Conservation (phyloP, 441 rosid species). For the Bruguiera hainesii region DNA sequence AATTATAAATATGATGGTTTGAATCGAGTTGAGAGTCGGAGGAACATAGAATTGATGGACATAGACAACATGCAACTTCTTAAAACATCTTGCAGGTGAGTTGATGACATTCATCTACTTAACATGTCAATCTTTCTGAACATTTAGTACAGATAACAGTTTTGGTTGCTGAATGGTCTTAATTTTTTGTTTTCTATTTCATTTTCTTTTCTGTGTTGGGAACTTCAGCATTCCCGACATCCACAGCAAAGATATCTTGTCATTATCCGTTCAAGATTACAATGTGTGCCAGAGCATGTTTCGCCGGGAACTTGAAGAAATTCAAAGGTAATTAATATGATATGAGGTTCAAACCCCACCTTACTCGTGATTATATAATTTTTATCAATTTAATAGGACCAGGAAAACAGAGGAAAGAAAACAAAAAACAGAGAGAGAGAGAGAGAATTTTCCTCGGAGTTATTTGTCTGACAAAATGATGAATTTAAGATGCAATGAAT, state of each 20-base stretch:
- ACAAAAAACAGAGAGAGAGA: neutral
- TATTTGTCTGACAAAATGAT: too few species aligned
- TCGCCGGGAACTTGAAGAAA: neutral
- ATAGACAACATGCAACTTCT: neutral
- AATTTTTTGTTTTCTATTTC: neutral
- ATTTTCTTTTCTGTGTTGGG: neutral
- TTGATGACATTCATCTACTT: neutral
- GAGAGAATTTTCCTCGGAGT: too few species aligned
- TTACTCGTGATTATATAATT: too few species aligned
- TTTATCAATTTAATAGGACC: neutral
- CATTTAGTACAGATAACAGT: neutral
- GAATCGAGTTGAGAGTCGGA: constrained; percentile 2
- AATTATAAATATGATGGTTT: neutral
- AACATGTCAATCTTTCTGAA: neutral
- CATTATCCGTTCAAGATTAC: constrained; percentile 10
- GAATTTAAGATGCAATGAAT: too few species aligned
- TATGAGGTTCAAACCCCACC: too few species aligned
- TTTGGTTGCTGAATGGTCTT: too few species aligned
- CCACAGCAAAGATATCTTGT: constrained; percentile 4
- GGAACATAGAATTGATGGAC: constrained; percentile 2
- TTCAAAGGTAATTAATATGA: neutral
- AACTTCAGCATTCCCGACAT: neutral
- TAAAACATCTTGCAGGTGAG: constrained; percentile 2
- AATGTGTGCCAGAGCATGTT: constrained; percentile 6
- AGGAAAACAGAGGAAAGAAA: neutral